These are phyloP conservation scores for Ophiocordyceps unilateralis DNA, from an alignment of 2,329 filamentous ascomycete species.

Conservation along the genomic window DNA sequence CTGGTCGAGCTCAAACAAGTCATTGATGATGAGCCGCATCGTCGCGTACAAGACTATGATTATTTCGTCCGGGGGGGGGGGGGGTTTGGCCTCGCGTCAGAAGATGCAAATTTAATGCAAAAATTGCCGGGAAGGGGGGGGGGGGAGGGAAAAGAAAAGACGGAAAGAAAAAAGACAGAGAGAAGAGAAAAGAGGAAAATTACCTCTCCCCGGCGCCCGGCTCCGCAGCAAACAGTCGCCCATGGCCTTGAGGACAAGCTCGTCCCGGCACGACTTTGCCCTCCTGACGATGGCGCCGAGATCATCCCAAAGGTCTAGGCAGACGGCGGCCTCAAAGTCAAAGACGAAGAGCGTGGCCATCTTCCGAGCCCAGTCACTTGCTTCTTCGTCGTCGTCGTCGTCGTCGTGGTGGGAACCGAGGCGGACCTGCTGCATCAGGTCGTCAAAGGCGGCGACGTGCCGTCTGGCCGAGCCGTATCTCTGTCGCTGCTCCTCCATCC, in stretches of 20 bases:
- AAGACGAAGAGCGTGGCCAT: slow-evolving; percentile 52
- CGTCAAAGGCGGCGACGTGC: slow-evolving; percentile 43
- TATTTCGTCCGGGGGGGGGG: too few species aligned
- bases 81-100: too few species aligned
- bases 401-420: too few species aligned
- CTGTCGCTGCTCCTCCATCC: slow-evolving; percentile 32
- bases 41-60: slow-evolving; percentile 29
- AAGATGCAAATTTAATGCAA: too few species aligned
- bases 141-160: too few species aligned
- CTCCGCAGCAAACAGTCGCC: slow-evolving; percentile 46
- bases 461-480: slow-evolving; percentile 43
- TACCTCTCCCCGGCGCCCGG: slow-evolving; percentile 32
- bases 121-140: too few species aligned
- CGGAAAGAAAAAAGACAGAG: too few species aligned
- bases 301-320: slow-evolving; percentile 49
- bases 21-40: slow-evolving; percentile 52
- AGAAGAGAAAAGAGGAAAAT: neutral
- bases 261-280: slow-evolving; percentile 24
- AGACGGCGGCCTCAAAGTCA: slow-evolving; percentile 60
- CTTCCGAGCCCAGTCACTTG: slow-evolving; percentile 40
- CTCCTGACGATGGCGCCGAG: slow-evolving; percentile 42
- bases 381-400: slow-evolving; percentile 25
- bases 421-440: slow-evolving; percentile 21
- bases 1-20: slow-evolving; percentile 39
- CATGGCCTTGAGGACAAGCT: slow-evolving; percentile 40